Evolutionary conservation across 2,329 filamentous ascomycete species (phyloP), one percentile per base, ranked within the genome.

Genomic region (Phyllosticta paracitricarpa): DNA sequence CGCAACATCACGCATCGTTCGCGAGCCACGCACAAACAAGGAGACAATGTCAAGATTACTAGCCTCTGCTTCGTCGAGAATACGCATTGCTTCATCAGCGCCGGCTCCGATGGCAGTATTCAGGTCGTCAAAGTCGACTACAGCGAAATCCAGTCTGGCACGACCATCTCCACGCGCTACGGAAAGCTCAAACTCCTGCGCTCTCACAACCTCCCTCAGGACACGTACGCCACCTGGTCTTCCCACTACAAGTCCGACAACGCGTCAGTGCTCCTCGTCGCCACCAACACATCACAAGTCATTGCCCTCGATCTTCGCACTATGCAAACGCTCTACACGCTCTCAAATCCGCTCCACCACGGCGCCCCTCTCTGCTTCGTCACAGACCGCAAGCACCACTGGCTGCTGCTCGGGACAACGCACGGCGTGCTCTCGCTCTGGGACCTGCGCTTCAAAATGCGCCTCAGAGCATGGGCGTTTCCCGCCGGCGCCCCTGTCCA

Each of bases 391-490:
- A 89, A 87, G 70, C 87, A 89, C 57, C 91, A 94, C 69, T 99
- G 94, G 94, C 79, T 99, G 2, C 82, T 96, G 1, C 77, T 97
- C 0, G 94, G 92, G 40, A 99, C 95, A 0, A 90, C 91, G 0
- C 92, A 97, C 71, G 94, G 95, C 40, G 87, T 97, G 28, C 79
- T 99, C 7, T 89, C 96, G 70, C 81, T 99, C 1, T 99, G 94
- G 94, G 94, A 99, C 73, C 80, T 99, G 51, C 88, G 94, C n/a
- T 99, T 99, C 79, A 88, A 86, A 66, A 83, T 97, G 67, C 84
- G 91, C 24, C 79, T 97, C 25, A 91, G 89, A 72, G 89, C 87
- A 14, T 97, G 92, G 91, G 91, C 91, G 0, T 82, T 97, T 28
- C 86, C 89, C 0, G 90, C 89, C 24, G 89, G 89, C 63, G 85